phyloP scores from a whole-genome alignment of 306 rosid genomes.

The Psophocarpus tetragonolobus region DNA sequence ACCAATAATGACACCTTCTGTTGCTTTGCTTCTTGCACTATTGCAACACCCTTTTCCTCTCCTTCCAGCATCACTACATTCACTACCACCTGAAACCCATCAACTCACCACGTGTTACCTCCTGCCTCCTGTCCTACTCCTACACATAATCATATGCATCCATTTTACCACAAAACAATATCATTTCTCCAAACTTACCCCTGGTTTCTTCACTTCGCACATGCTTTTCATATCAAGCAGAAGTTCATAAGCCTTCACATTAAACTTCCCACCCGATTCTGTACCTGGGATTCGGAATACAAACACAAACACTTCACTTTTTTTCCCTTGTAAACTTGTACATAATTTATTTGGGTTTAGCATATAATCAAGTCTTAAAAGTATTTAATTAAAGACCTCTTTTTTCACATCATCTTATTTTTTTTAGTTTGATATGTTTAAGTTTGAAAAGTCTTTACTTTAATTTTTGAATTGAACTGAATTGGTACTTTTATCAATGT shows the following conservation, averaged over 20 bases:
- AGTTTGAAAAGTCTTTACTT: too few relatives aligned
- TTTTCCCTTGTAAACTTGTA: not conserved
- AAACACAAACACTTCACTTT: not conserved
- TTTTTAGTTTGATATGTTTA: too few relatives aligned
- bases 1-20: slow-evolving; percentile 66
- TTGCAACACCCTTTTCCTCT: slow-evolving; percentile 61
- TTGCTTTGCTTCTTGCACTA: slow-evolving; percentile 80
- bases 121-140: not conserved
- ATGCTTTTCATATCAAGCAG: slow-evolving; percentile 60
- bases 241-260: slow-evolving; percentile 51
- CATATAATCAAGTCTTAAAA: not conserved
- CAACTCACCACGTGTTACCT: not conserved
- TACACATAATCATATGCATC: not conserved
- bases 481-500: too few relatives aligned
- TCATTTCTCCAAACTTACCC: slow-evolving; percentile 49
- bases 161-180: not conserved
- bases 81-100: slow-evolving; percentile 59
- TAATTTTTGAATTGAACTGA: too few relatives aligned
- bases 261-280: slow-evolving; percentile 42
- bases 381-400: too few relatives aligned
- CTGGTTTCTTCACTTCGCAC: slow-evolving; percentile 60
- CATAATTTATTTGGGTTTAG: not conserved
- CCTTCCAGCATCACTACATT: slow-evolving; percentile 62
- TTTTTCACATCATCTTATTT: too few relatives aligned
- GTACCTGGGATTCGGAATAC: slow-evolving; percentile 36